Conservation (phyloP, 371 early-diverging fungal species). For the Mucor indicus region DNA sequence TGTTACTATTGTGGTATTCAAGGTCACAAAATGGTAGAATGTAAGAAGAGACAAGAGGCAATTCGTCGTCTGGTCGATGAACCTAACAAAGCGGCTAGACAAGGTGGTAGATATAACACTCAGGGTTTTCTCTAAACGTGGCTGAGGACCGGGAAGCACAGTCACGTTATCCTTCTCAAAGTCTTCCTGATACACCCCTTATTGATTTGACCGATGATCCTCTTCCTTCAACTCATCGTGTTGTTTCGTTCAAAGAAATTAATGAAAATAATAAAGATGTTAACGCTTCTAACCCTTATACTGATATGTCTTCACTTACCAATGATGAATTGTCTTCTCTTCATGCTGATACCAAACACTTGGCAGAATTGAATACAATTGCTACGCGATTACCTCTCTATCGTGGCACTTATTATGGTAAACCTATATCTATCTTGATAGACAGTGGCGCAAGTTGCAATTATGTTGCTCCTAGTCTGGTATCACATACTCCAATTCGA, state of each 20-base stretch:
- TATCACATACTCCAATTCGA: no score
- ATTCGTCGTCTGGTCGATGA: no score
- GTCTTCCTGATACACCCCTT: no score
- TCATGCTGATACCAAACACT: neutral
- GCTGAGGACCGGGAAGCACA: constrained; percentile 1
- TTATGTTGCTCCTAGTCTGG: neutral
- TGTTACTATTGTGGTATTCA: no score
- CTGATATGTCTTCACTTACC: no score
- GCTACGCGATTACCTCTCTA: neutral
- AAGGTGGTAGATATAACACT: neutral
- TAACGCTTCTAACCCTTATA: no score
- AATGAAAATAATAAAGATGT: no score
- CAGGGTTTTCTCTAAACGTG: constrained; percentile 5
- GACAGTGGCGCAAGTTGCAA: neutral
- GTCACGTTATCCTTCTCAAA: neutral
- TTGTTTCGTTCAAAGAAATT: no score
- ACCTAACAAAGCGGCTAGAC: neutral
- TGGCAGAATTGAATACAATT: neutral
- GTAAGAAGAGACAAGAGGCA: neutral
- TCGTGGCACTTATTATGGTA: neutral
- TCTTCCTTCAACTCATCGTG: no score
- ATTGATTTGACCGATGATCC: no score
- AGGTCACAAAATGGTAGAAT: neutral
- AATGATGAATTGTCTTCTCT: neutral
- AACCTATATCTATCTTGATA: neutral